Conservation (phyloP, 1,139 yeast species). For the Lodderomyces beijingensis region DNA sequence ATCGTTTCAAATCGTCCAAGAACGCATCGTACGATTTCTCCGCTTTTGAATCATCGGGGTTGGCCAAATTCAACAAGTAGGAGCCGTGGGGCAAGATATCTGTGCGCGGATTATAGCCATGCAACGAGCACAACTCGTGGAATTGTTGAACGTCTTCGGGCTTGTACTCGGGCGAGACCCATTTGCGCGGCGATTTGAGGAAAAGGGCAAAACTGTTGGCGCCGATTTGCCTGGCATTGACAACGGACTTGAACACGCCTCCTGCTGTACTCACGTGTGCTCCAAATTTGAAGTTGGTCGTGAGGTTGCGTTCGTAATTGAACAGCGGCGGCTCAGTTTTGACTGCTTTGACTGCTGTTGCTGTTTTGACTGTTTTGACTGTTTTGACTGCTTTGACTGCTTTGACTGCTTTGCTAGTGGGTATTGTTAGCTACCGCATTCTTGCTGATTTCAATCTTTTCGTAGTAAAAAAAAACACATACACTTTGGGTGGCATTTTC, state of each 20-base stretch:
- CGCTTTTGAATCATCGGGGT: slow-evolving; percentile 80
- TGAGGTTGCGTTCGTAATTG: slow-evolving; percentile 20
- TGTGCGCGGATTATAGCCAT: slow-evolving; percentile 66
- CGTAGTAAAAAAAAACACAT: too few relatives aligned
- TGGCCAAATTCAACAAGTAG: slow-evolving; percentile 86
- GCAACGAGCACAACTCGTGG: slow-evolving; percentile 53
- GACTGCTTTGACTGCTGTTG: too few relatives aligned
- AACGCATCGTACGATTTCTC: slow-evolving; percentile 74
- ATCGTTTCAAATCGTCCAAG: slow-evolving; percentile 78
- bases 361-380: too few relatives aligned
- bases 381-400: too few relatives aligned
- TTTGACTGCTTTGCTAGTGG: too few relatives aligned
- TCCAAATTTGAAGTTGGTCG: slow-evolving; percentile 54
- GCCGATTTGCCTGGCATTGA: slow-evolving; percentile 72
- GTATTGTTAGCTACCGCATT: too few relatives aligned
- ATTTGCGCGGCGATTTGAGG: slow-evolving; percentile 82
- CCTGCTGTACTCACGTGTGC: slow-evolving; percentile 78
- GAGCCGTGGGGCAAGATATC: slow-evolving; percentile 94
- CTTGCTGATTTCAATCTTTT: too few relatives aligned
- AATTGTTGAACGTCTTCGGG: slow-evolving; percentile 66
- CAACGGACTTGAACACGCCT: slow-evolving; percentile 70
- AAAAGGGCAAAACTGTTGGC: slow-evolving; percentile 88
- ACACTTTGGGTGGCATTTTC: slow-evolving; percentile 15
- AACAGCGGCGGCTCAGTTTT: too few relatives aligned
- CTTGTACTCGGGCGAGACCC: slow-evolving; percentile 79